Base-by-base conservation (phyloP, 2,329 filamentous ascomycete genomes). In the Helotiales sp. region DNA sequence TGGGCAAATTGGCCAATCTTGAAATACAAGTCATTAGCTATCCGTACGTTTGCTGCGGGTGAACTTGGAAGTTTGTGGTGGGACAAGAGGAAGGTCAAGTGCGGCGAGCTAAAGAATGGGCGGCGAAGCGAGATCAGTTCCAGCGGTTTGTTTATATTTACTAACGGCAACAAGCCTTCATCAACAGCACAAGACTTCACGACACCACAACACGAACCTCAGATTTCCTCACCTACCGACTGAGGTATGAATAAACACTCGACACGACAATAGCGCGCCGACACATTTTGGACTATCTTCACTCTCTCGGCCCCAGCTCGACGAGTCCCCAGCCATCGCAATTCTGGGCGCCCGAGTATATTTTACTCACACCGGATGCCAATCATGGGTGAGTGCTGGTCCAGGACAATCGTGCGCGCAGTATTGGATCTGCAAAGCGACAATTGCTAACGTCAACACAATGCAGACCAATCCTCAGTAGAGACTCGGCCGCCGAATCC, bases 401-500 rank as follows among this genome's bases (percentile, higher is more conserved):
- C 42, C 29, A 42, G 24, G 17, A 22, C 30, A 12, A 8, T 27
- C 27, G 40, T 13, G 22, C 40, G 5, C 9, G 12, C 40, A 44
- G 17, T 2, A 8, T 22, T 30, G 24, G 22, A 12, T 27, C 12
- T 38, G n/a, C 17, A 22, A 12, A 19, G 46, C 24, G 9, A 30
- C 6, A 31, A 17, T 19, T 59, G 60, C 67, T 67, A 54, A 68
- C 47, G 25, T 52, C 33, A 52, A 55, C 54, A 57, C 50, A 55
- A 48, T 54, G 13, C 61, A 71, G 69, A 70, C 49, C 67, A 70
- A 50, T 62, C 60, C 60, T 59, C 67, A 29, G 55, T 63, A 54
- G 68, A 69, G 59, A 66, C 60, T 71, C 75, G 73, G 66, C 72
- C 66, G 55, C 65, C 65, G 51, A 74, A 71, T 69, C 71, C 65